Base-by-base conservation (phyloP, 768 basidiomycete species). In the Tulasnella sp. region DNA sequence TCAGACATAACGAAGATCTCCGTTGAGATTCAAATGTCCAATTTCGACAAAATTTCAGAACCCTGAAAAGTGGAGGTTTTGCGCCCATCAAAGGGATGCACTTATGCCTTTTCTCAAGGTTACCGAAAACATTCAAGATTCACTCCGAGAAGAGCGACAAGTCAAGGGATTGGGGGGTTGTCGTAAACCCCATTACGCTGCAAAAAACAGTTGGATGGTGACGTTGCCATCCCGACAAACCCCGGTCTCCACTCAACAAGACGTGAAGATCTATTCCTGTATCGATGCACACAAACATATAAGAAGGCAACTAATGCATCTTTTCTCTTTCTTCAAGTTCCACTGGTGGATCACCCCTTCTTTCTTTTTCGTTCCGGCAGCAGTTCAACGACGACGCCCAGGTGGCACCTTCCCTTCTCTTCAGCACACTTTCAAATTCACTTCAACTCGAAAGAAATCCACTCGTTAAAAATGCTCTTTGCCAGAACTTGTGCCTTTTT, bases 1-100 rank as follows among this genome's bases (percentile, higher is more conserved):
- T 95, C 87, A 12, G 82, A 76, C 79, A 83, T 81, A 57, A 53
- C 53, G 25, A 8, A 9, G 49, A 7, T 5, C 16, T n/a, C 15
- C 16, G 37, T 39, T 27, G 37, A 37, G 35, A 25, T 33, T 47
- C 31, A 19, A 47, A 32, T 47, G 45, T n/a, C n/a, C n/a, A n/a
- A n/a, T n/a, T n/a, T n/a, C n/a, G 45, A 33, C 45, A 47, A 47
- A 47, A 28, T 47, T 47, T 16, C 19, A 31, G 8, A 31, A 44
- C 42, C 42, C 42, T 44, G 42, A 44, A 10, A 44, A n/a, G n/a
- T n/a, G n/a, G n/a, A n/a, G n/a, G n/a, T n/a, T 44, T 44, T 28
- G 42, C 42, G 42, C 42, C 25, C 42, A 28, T 5, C n/a, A n/a
- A n/a, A n/a, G n/a, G n/a, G n/a, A n/a, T n/a, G n/a, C n/a, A n/a